These are phyloP conservation scores for Candida glaebosa DNA, from an alignment of 805 yeast species.

Conservation along the genomic window DNA sequence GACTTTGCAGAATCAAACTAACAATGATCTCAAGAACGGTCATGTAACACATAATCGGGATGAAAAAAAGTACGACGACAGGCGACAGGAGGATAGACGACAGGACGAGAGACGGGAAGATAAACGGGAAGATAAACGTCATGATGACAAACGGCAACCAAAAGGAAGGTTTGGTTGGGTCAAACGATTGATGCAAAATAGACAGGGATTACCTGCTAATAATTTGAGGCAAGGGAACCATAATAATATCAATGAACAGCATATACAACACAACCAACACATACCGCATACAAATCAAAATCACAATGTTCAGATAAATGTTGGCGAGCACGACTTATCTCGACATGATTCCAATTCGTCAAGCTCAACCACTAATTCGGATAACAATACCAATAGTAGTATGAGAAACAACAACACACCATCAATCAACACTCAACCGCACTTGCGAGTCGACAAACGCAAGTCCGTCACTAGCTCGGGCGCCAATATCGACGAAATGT, in stretches of 20 bases:
- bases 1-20: neutral
- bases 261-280: neutral
- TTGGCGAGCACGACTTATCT: too few relatives aligned
- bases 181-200: conserved; percentile 34
- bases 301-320: neutral
- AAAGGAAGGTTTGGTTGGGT: conserved; percentile 39
- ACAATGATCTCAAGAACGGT: neutral
- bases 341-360: neutral
- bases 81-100: neutral
- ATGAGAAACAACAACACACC: neutral
- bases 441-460: neutral
- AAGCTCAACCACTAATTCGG: too few relatives aligned
- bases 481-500: neutral
- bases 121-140: neutral
- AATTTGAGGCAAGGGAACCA: conserved; percentile 2
- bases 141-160: conserved; percentile 24
- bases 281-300: neutral
- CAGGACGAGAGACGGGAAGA: neutral
- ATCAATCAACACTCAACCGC: neutral
- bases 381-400: neutral
- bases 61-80: too few relatives aligned
- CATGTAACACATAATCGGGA: neutral
- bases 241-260: conserved; percentile 1
- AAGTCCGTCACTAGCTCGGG: neutral
- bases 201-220: conserved; percentile 9